Conservation (phyloP, 2,329 filamentous ascomycete genomes). For the Ilyonectria sp. region DNA sequence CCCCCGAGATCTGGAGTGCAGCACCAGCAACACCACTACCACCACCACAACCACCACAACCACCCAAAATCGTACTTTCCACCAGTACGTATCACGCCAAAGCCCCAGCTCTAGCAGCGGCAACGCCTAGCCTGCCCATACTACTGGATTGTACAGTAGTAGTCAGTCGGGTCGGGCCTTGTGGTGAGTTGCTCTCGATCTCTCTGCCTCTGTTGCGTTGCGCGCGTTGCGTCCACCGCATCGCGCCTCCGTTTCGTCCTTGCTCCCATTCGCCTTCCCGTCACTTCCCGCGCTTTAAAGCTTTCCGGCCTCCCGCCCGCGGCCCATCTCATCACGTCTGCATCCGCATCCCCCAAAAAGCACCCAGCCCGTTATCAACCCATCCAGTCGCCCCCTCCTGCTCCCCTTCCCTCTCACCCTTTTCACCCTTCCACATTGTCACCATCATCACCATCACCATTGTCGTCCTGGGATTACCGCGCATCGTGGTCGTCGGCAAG, state of each 20-base stretch:
- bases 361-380: slow-evolving; percentile 29
- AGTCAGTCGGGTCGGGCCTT: slow-evolving; percentile 3
- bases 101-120: slow-evolving; percentile 15
- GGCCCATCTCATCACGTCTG: slow-evolving; percentile 39
- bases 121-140: slow-evolving; percentile 8
- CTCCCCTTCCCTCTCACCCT: slow-evolving; percentile 10
- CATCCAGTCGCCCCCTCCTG: slow-evolving; percentile 22
- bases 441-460: slow-evolving; percentile 3
- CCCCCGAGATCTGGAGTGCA: slow-evolving; percentile 32
- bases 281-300: slow-evolving; percentile 45
- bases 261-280: slow-evolving; percentile 41
- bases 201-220: slow-evolving; percentile 10
- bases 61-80: slow-evolving; percentile 16
- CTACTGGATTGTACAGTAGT: slow-evolving; percentile 2
- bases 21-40: slow-evolving; percentile 24
- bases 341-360: slow-evolving; percentile 28
- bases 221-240: slow-evolving; percentile 33
- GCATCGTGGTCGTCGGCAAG: slow-evolving; percentile 22
- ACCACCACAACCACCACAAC: slow-evolving; percentile 17
- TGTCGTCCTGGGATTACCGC: slow-evolving; percentile 8
- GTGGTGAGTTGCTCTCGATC: slow-evolving; percentile 19
- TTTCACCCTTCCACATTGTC: slow-evolving; percentile 5
- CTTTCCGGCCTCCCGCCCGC: slow-evolving; percentile 43
- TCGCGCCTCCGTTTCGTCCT: slow-evolving; percentile 39
- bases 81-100: slow-evolving; percentile 24